phyloP scores from a whole-genome alignment of 768 basidiomycete species.

The Amyloporia xantha region DNA sequence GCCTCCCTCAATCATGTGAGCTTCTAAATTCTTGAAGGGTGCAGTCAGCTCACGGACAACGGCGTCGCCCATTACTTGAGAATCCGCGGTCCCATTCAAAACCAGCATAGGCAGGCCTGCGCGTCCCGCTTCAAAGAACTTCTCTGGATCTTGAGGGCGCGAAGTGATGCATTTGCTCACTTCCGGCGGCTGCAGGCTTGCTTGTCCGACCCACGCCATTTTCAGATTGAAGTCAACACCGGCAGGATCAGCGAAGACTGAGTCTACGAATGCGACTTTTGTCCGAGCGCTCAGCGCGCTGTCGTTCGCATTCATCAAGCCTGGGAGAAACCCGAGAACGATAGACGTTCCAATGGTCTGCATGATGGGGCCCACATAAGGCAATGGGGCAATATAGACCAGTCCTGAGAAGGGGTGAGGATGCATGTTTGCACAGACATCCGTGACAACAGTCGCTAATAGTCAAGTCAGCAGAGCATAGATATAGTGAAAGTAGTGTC shows the following conservation, averaged over 20 bases:
- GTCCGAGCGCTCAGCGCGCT: slow-evolving; percentile 7
- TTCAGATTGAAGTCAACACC: slow-evolving; percentile 6
- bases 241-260: slow-evolving; percentile 5
- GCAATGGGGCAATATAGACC: slow-evolving; percentile 13
- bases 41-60: slow-evolving; percentile 22
- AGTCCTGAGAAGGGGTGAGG: slow-evolving; percentile 11
- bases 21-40: slow-evolving; percentile 29
- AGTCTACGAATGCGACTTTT: slow-evolving; percentile 12
- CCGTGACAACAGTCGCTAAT: slow-evolving; percentile 14
- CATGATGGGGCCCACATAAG: slow-evolving; percentile 11
- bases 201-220: slow-evolving; percentile 7
- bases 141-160: slow-evolving; percentile 9
- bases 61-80: slow-evolving; percentile 21
- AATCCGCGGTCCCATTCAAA: slow-evolving; percentile 10
- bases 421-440: slow-evolving; percentile 11
- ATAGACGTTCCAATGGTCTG: slow-evolving; percentile 6
- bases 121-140: slow-evolving; percentile 11
- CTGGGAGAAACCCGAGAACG: slow-evolving; percentile 6
- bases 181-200: slow-evolving; percentile 12
- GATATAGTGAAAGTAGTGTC: not conserved
- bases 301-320: slow-evolving; percentile 8
- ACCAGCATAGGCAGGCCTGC: slow-evolving; percentile 14
- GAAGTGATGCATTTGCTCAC: slow-evolving; percentile 3
- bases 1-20: slow-evolving; percentile 23
- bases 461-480: not conserved